phyloP scores from a whole-genome alignment of 2,329 filamentous ascomycete species.

The Aspergillus arachidicola region DNA sequence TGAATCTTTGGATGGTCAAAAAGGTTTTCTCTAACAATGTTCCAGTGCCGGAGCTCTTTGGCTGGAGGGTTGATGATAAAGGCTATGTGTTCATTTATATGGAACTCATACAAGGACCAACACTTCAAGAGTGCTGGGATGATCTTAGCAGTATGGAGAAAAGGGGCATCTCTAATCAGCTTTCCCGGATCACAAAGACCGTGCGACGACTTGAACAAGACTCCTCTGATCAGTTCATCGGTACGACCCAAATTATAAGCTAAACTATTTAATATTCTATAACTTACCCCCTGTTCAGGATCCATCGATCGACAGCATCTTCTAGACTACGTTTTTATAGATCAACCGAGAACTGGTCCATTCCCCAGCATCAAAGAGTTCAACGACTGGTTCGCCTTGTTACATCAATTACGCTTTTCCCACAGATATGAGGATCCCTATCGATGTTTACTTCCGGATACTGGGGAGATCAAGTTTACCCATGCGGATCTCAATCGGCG shows the following conservation, averaged over 20 bases:
- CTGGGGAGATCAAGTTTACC: neutral
- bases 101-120: constrained; percentile 32
- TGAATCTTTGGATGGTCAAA: constrained; percentile 27
- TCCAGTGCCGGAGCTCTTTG: constrained; percentile 42
- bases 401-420: no score
- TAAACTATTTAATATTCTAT: neutral
- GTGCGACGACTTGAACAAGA: constrained; percentile 25
- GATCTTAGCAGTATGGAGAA: constrained; percentile 16
- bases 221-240: constrained; percentile 20
- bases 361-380: constrained; percentile 3
- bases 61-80: constrained; percentile 31
- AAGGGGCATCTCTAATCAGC: constrained; percentile 17
- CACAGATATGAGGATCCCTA: no score
- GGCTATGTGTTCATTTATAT: constrained; percentile 36
- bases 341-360: neutral
- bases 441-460: constrained; percentile 8
- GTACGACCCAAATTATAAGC: constrained; percentile 12
- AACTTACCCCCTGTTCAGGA: neutral
- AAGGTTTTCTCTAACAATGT: constrained; percentile 22
- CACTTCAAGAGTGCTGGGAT: constrained; percentile 30
- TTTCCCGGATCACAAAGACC: constrained; percentile 19
- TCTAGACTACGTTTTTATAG: neutral
- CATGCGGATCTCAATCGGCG: constrained; percentile 5
- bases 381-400: constrained; percentile 12
- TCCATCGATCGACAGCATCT: neutral